Percentiles rank a stretch among this genome's conserved stretches.
phyloP scores from a whole-genome alignment of 1,139 yeast species.

The Magnusiomyces magnusii region DNA sequence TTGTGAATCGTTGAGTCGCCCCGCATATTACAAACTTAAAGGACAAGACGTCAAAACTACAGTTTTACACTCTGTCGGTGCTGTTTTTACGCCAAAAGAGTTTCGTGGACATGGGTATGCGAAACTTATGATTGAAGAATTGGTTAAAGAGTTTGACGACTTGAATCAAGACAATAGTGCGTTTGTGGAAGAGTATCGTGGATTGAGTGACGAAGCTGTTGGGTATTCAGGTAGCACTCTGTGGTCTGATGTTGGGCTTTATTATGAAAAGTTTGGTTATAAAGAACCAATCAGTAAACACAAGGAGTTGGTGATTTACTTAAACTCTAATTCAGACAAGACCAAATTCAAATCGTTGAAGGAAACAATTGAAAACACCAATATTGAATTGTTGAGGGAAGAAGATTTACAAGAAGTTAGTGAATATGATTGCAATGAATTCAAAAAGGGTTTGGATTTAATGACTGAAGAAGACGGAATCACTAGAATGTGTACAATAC shows the following conservation, averaged over 20 bases:
- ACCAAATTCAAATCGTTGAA: no score
- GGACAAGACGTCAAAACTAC: constrained; percentile 28
- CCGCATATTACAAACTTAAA: constrained; percentile 32
- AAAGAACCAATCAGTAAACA: background rate
- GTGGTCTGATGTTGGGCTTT: constrained; percentile 70
- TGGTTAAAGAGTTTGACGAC: constrained; percentile 38
- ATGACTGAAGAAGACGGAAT: constrained; percentile 30
- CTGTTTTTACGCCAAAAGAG: constrained; percentile 53
- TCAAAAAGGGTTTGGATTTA: constrained; percentile 25
- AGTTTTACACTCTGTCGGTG: constrained; percentile 48
- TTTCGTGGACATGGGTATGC: constrained; percentile 64
- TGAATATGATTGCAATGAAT: background rate
- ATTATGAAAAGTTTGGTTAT: constrained; percentile 53
- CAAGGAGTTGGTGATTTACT: background rate
- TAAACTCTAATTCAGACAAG: background rate
- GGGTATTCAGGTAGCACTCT: constrained; percentile 24
- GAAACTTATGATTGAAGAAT: constrained; percentile 41
- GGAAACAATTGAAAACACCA: no score
- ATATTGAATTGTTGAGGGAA: background rate
- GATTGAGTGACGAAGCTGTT: background rate
- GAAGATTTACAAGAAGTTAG: background rate
- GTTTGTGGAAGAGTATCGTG: background rate
- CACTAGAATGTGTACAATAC: constrained; percentile 33
- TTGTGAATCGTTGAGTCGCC: constrained; percentile 27
- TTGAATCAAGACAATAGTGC: background rate